These are phyloP conservation scores for Gaertneriomyces semiglobifer DNA, from an alignment of 192 early-diverging fungal genomes.

Conservation along the genomic window DNA sequence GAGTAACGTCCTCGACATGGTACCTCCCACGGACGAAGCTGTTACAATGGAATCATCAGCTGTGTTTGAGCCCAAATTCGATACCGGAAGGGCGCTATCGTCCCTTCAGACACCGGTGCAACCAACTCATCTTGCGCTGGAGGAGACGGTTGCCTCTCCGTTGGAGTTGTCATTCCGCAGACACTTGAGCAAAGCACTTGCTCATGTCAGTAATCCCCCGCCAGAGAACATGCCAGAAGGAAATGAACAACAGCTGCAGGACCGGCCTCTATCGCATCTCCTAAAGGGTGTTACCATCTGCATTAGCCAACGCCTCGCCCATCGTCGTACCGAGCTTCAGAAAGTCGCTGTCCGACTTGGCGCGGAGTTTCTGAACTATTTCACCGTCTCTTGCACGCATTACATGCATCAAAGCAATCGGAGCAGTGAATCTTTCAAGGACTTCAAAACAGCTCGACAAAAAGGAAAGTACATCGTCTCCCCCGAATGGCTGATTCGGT, in stretches of 20 bases:
- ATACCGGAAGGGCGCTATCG: conserved; percentile 14
- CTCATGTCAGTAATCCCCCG: conserved; percentile 5
- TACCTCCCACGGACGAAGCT: too few species aligned
- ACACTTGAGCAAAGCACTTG: conserved; percentile 11
- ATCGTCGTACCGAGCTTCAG: conserved; percentile 16
- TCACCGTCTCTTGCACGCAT: conserved; percentile 42
- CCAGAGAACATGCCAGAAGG: background rate
- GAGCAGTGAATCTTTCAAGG: conserved; percentile 29
- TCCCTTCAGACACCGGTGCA: conserved; percentile 9
- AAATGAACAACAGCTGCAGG: conserved; percentile 4
- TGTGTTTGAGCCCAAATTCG: conserved; percentile 10
- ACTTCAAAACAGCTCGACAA: conserved; percentile 33
- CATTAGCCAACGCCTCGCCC: conserved; percentile 21
- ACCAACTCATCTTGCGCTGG: background rate
- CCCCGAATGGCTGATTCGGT: conserved; percentile 38
- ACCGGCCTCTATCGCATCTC: conserved; percentile 1
- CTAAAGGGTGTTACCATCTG: conserved; percentile 30
- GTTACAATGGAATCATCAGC: background rate
- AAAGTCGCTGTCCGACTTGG: conserved; percentile 30
- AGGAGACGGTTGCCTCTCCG: background rate
- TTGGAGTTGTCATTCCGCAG: conserved; percentile 12
- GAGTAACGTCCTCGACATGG: too few species aligned
- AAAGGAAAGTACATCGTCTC: conserved; percentile 33
- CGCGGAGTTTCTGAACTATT: conserved; percentile 29
- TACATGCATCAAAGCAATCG: conserved; percentile 38